Conservation (phyloP, 2,329 filamentous ascomycete species). For the Aspergillus hiratsukae region DNA sequence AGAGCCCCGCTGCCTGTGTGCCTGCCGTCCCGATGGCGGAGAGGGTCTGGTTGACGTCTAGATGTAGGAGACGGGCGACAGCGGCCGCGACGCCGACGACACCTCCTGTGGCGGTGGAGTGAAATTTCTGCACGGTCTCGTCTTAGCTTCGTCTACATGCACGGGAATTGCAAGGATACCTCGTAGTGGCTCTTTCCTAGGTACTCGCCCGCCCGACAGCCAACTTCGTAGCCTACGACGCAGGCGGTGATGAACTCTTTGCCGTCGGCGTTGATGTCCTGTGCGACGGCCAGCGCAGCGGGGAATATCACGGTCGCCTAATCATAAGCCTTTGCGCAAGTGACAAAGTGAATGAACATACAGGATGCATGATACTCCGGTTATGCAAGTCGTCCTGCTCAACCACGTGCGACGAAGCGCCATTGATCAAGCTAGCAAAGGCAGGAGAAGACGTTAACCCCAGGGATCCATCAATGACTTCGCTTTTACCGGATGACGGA, state of each 20-base stretch:
- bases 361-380: constrained; percentile 31
- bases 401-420: constrained; percentile 28
- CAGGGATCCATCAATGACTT: constrained; percentile 23
- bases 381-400: constrained; percentile 33
- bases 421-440: constrained; percentile 29
- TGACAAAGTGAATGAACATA: constrained; percentile 7
- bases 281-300: constrained; percentile 26
- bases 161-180: constrained; percentile 10
- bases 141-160: neutral
- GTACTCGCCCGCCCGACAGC: constrained; percentile 26
- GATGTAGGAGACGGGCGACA: constrained; percentile 20
- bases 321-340: neutral
- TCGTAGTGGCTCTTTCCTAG: constrained; percentile 29
- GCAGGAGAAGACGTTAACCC: constrained; percentile 21
- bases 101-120: constrained; percentile 24
- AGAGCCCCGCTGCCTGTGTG: constrained; percentile 30
- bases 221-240: constrained; percentile 30
- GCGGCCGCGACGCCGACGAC: constrained; percentile 28
- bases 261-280: constrained; percentile 24
- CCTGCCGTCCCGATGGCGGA: constrained; percentile 29
- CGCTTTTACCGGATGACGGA: constrained; percentile 22
- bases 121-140: constrained; percentile 18
- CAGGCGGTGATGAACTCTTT: constrained; percentile 28
- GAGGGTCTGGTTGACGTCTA: constrained; percentile 18
- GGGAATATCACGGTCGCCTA: constrained; percentile 29